Base-by-base conservation (phyloP, 1,284 basidiomycete genomes). In the Coniferiporia sulphurascens region DNA sequence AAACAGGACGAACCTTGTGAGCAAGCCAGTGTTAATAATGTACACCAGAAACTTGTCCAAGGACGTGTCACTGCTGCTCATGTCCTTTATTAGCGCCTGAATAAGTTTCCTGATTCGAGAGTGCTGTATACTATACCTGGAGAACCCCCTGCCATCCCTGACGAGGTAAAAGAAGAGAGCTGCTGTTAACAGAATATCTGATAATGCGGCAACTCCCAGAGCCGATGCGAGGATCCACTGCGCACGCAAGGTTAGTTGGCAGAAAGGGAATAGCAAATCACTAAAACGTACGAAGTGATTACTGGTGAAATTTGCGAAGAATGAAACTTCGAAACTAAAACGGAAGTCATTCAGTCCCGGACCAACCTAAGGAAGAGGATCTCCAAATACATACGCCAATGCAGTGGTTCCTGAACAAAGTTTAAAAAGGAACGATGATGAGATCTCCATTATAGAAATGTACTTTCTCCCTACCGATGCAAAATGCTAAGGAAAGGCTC, bases 1-100 rank as follows among this genome's bases (percentile, higher is more conserved):
- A 8, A 15, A 3, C 9, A 41, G 3, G 38, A 15, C 9, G 38
- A 41, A 41, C 38, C 38, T 41, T 41, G 38, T 41, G 15, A 41
- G 38, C 12, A 41, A 8, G 3, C 52, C 52, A 38, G 52, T 53
- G 34, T 53, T 53, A 10, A 53, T 53, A 13, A 17, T 12, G 36
- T 53, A 53, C n/a, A 41, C 22, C 35, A 53, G 17, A n/a, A 53
- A 21, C 12, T 36, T 53, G 52, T 53, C 52, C 17, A 53, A 53
- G 19, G 36, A 1, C 52, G 52, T 38, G 35, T 35, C 27, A 21
- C 17, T 43, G n/a, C 52, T 53, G 12, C 13, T 35, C 9, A 15
- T 38, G 19, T 15, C 10, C 38, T 15, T 41, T 10, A 41, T 41
- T 10, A 41, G 38, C 15, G 38, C 15, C 3, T 41, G 38, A 41